Evolutionary conservation across 2,329 filamentous ascomycete genomes (phyloP).

Genomic region (Penicillium sp.): DNA sequence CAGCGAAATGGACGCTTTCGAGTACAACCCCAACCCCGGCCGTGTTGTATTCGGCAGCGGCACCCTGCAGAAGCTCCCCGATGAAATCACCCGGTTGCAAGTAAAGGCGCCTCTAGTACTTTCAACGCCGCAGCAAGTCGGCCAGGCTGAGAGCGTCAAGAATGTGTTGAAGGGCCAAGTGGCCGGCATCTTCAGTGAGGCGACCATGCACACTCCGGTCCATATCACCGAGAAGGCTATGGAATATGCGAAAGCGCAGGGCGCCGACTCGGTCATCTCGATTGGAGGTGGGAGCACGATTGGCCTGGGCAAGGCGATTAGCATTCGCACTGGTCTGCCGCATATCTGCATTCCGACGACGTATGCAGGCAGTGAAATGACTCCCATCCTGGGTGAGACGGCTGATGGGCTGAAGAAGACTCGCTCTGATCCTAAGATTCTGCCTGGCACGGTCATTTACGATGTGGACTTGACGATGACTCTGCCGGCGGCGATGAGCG

Average conservation of each 20-base stretch:
- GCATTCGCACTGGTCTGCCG: conserved; percentile 54
- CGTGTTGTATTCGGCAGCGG: conserved; percentile 60
- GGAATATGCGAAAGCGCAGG: conserved; percentile 45
- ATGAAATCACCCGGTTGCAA: conserved; percentile 48
- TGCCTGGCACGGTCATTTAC: conserved; percentile 64
- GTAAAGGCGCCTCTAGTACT: conserved; percentile 56
- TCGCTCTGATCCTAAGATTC: conserved; percentile 58
- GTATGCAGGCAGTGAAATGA: conserved; percentile 65
- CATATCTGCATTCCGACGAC: conserved; percentile 65
- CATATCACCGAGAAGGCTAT: conserved; percentile 60
- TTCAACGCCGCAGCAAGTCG: conserved; percentile 56
- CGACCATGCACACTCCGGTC: conserved; percentile 65
- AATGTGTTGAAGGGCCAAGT: conserved; percentile 48
- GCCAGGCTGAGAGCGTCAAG: conserved; percentile 50
- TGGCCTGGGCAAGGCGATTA: conserved; percentile 62
- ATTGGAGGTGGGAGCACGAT: conserved; percentile 65
- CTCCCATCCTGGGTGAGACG: conserved; percentile 65
- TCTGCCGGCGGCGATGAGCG: conserved; percentile 55
- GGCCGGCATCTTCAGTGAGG: conserved; percentile 57
- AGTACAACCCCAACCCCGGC: conserved; percentile 56
- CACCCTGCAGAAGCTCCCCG: conserved; percentile 52
- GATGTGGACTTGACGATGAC: conserved; percentile 65
- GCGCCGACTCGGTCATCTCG: conserved; percentile 59
- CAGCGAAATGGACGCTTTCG: conserved; percentile 54
- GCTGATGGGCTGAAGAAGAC: conserved; percentile 61